These are phyloP conservation scores for Lunasporangiospora selenospora DNA, from an alignment of 192 early-diverging fungal species.

Conservation along the genomic window DNA sequence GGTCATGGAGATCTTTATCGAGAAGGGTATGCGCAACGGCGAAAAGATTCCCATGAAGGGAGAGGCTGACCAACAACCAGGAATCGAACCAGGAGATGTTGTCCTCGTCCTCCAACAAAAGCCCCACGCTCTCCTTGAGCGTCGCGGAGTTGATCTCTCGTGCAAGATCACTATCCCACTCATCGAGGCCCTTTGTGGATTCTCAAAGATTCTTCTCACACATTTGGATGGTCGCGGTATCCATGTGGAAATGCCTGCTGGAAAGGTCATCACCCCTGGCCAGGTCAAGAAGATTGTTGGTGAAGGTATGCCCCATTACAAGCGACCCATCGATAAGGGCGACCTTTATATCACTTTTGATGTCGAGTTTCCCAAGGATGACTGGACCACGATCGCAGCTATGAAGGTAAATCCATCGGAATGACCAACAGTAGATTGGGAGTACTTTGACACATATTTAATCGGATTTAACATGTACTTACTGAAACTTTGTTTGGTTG, in stretches of 20 bases:
- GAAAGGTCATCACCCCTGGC: constrained; percentile 86
- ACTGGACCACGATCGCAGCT: constrained; percentile 47
- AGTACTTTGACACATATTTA: too few relatives aligned
- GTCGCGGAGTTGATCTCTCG: constrained; percentile 83
- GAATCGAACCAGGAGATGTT: constrained; percentile 89
- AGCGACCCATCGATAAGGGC: constrained; percentile 77
- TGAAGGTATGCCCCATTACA: constrained; percentile 94
- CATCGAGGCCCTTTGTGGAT: constrained; percentile 92
- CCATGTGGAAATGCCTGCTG: constrained; percentile 82
- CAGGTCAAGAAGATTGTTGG: constrained; percentile 82
- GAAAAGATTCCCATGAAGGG: constrained; percentile 91
- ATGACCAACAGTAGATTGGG: too few relatives aligned
- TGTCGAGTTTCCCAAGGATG: constrained; percentile 81
- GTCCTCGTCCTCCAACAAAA: constrained; percentile 91
- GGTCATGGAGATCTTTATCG: constrained; percentile 89
- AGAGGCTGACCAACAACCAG: constrained; percentile 96
- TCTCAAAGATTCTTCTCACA: constrained; percentile 75
- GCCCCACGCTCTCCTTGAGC: constrained; percentile 78
- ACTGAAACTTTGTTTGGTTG: too few relatives aligned
- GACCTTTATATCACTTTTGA: constrained; percentile 89
- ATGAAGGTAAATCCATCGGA: constrained; percentile 30
- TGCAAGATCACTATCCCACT: constrained; percentile 84
- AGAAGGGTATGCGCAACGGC: constrained; percentile 92
- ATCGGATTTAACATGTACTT: too few relatives aligned
- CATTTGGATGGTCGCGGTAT: constrained; percentile 92